Base-by-base conservation (phyloP, 139 green algal species). In the Spirogloea muscicola region DNA sequence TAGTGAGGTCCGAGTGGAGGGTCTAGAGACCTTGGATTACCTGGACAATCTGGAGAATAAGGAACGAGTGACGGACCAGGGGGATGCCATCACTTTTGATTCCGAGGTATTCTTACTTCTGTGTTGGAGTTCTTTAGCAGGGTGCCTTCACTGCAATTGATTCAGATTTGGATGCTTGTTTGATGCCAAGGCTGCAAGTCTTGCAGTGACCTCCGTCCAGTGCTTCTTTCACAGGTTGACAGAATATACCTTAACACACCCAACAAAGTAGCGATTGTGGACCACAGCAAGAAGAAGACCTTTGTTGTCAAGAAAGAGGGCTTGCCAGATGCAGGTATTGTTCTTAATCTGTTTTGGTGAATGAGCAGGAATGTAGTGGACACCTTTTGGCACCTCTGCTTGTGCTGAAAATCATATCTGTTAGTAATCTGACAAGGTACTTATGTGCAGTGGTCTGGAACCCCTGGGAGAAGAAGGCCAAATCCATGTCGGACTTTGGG, bases 391-490 rank as follows among this genome's bases (percentile, higher is more conserved):
- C 21, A 55, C n/a, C n/a, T n/a, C n/a, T n/a, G n/a, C n/a, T n/a
- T n/a, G n/a, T n/a, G n/a, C n/a, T n/a, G n/a, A n/a, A n/a, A n/a
- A 52, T 52, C 44, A 16, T 52, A 13, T 52, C 16, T 13, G 44
- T 52, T 27, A 52, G 44, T 27, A 52, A 52, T n/a, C n/a, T n/a
- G n/a, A n/a, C n/a, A 9, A 25, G 9, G 13, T 25, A 25, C 51
- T 21, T 61, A 34, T 48, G 34, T 41, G 58, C 76, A 57, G 82
- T 87, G 1, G 82, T 87, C 40, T 87, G 82, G 82, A 87, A 87
- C 62, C 82, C 82, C 4, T 86, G 80, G 80, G 68, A 81, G 29
- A 65, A 81, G 10, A 87, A 87, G 66, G 58, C 66, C 4, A 71
- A 67, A 51, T 46, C 34, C 1, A 84, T 69, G 67, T 46, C 42